These are phyloP conservation scores for Coleophoma eucalyptorum DNA, from an alignment of 2,329 filamentous ascomycete species.

Conservation along the genomic window DNA sequence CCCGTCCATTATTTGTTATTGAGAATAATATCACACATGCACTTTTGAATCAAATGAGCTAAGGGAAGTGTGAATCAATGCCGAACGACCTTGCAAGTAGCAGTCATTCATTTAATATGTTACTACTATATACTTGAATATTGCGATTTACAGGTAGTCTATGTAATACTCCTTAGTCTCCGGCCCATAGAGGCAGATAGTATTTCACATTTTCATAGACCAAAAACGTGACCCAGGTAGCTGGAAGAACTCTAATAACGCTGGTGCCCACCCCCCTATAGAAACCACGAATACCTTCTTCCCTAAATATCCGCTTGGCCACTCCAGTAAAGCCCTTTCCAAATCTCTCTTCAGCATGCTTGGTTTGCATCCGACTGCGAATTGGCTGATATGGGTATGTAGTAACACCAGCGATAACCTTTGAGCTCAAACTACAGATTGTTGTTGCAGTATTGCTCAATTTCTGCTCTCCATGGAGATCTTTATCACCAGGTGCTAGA, in stretches of 20 bases:
- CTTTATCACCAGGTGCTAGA: not conserved
- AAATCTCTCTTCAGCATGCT: slow-evolving; percentile 74
- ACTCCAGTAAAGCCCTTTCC: slow-evolving; percentile 69
- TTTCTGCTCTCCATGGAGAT: slow-evolving; percentile 20
- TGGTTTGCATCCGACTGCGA: slow-evolving; percentile 82
- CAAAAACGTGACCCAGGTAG: slow-evolving; percentile 93
- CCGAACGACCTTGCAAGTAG: no score
- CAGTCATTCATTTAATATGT: no score
- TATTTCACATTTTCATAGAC: slow-evolving; percentile 93
- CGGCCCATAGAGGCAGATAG: slow-evolving; percentile 48
- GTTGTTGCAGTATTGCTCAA: slow-evolving; percentile 53
- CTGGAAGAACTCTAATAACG: slow-evolving; percentile 85
- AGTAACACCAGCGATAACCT: slow-evolving; percentile 81
- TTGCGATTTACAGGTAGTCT: no score
- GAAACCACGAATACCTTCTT: slow-evolving; percentile 79
- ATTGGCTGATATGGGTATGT: slow-evolving; percentile 97
- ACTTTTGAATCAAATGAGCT: no score
- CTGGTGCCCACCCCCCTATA: slow-evolving; percentile 90
- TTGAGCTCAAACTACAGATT: slow-evolving; percentile 74
- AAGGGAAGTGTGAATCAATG: no score
- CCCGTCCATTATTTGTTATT: no score
- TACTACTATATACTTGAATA: no score
- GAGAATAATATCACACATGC: no score
- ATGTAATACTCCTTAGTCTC: not conserved
- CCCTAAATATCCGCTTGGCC: slow-evolving; percentile 66